Conservation (phyloP, 768 basidiomycete genomes). For the Kwoniella sp. region DNA sequence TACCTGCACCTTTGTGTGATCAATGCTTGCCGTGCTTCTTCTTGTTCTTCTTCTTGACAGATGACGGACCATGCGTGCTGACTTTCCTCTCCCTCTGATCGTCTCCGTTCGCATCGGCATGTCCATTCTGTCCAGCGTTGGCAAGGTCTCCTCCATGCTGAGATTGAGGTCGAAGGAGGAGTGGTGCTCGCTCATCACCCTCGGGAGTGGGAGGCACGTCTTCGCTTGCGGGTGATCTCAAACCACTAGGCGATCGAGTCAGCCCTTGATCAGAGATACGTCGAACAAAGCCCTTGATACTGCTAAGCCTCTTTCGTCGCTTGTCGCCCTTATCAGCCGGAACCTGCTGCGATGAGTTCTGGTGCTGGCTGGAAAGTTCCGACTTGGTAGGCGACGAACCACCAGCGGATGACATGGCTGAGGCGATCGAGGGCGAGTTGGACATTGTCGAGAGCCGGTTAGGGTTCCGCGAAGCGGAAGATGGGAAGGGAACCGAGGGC, state of each 20-base stretch:
- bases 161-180: neutral
- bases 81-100: slow-evolving; percentile 14
- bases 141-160: neutral
- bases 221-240: slow-evolving; percentile 17
- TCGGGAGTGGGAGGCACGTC: slow-evolving; percentile 8
- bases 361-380: neutral
- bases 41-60: slow-evolving; percentile 23
- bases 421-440: slow-evolving; percentile 15
- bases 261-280: slow-evolving; percentile 47
- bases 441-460: slow-evolving; percentile 23
- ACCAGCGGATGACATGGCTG: slow-evolving; percentile 23
- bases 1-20: too few species aligned
- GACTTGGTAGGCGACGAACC: slow-evolving; percentile 4
- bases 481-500: slow-evolving; percentile 22
- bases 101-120: neutral
- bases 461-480: slow-evolving; percentile 6
- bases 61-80: slow-evolving; percentile 6
- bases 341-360: slow-evolving; percentile 1
- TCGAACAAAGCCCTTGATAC: slow-evolving; percentile 48
- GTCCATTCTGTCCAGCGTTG: neutral
- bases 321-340: slow-evolving; percentile 34
- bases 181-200: slow-evolving; percentile 1
- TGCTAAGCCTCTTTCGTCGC: slow-evolving; percentile 40
- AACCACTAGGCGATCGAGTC: slow-evolving; percentile 13
- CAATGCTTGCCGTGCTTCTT: slow-evolving; percentile 23